These are phyloP conservation scores for Zymoseptoria ardabiliae DNA, from an alignment of 2,329 filamentous ascomycete genomes.

Conservation along the genomic window DNA sequence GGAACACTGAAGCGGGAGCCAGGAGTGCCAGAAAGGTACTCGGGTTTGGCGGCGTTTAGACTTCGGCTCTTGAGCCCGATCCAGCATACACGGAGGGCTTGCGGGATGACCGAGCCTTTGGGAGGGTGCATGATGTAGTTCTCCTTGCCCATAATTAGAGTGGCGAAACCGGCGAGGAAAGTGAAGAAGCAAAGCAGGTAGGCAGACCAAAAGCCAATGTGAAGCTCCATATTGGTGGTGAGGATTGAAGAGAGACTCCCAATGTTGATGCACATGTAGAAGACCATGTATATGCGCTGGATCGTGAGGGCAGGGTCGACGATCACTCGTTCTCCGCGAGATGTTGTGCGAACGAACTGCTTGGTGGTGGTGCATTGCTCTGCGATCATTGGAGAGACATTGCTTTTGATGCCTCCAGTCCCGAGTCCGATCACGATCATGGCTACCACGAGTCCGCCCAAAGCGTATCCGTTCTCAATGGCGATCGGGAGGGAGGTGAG, in stretches of 20 bases:
- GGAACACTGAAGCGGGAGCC: slow-evolving; percentile 62
- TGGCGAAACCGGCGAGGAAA: slow-evolving; percentile 53
- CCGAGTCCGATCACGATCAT: slow-evolving; percentile 63
- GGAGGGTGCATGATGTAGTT: slow-evolving; percentile 56
- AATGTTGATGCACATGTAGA: slow-evolving; percentile 55
- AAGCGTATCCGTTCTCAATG: slow-evolving; percentile 51
- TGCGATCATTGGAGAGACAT: slow-evolving; percentile 50
- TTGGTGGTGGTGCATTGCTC: slow-evolving; percentile 36
- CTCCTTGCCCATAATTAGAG: slow-evolving; percentile 36
- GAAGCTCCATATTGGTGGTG: slow-evolving; percentile 54
- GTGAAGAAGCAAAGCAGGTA: slow-evolving; percentile 55
- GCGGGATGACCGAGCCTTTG: slow-evolving; percentile 61
- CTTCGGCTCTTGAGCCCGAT: slow-evolving; percentile 39
- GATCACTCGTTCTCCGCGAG: slow-evolving; percentile 38
- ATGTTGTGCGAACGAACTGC: slow-evolving; percentile 31
- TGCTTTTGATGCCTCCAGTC: slow-evolving; percentile 73
- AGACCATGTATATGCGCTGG: slow-evolving; percentile 18
- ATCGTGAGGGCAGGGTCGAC: slow-evolving; percentile 41
- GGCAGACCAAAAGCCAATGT: slow-evolving; percentile 58
- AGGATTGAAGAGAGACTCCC: slow-evolving; percentile 50
- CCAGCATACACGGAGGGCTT: slow-evolving; percentile 52
- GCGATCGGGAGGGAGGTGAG: slow-evolving; percentile 56
- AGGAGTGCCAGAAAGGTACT: slow-evolving; percentile 48
- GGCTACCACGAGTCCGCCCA: slow-evolving; percentile 56
- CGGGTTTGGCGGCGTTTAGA: slow-evolving; percentile 58